phyloP scores from a whole-genome alignment of 2,329 filamentous ascomycete genomes.

The Penicillium sp. region DNA sequence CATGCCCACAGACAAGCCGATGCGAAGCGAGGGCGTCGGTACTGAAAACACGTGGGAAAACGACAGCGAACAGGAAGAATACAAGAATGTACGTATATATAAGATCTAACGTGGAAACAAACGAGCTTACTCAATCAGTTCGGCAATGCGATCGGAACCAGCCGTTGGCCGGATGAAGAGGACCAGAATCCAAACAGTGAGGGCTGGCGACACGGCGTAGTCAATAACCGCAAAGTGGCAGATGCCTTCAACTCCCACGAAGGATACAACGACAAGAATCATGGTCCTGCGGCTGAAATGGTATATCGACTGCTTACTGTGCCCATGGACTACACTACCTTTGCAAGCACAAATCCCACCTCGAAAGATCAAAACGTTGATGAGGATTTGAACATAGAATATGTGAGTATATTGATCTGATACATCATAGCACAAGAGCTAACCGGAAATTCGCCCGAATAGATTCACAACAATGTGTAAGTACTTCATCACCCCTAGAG shows the following conservation, averaged over 20 bases:
- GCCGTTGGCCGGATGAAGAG: constrained; percentile 27
- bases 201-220: constrained; percentile 19
- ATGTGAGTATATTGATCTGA: constrained; percentile 37
- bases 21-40: constrained; percentile 12
- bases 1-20: constrained; percentile 29
- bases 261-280: constrained; percentile 12
- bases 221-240: constrained; percentile 24
- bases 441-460: not conserved
- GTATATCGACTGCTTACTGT: constrained; percentile 21
- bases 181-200: constrained; percentile 15
- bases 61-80: constrained; percentile 8
- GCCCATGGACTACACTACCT: constrained; percentile 18
- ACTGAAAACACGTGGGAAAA: constrained; percentile 12
- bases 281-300: constrained; percentile 20
- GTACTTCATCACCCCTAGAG: not conserved
- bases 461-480: constrained; percentile 46
- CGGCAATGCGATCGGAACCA: constrained; percentile 20
- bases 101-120: too few species aligned
- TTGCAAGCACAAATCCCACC: constrained; percentile 27
- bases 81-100: constrained; percentile 5
- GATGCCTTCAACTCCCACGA: constrained; percentile 15
- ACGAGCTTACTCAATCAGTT: constrained; percentile 11
- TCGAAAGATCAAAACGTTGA: constrained; percentile 11
- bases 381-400: constrained; percentile 21
- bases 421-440: too few species aligned